These are phyloP conservation scores for Pythium guiyangense DNA, from an alignment of 352 stramenopile species.

Conservation along the genomic window DNA sequence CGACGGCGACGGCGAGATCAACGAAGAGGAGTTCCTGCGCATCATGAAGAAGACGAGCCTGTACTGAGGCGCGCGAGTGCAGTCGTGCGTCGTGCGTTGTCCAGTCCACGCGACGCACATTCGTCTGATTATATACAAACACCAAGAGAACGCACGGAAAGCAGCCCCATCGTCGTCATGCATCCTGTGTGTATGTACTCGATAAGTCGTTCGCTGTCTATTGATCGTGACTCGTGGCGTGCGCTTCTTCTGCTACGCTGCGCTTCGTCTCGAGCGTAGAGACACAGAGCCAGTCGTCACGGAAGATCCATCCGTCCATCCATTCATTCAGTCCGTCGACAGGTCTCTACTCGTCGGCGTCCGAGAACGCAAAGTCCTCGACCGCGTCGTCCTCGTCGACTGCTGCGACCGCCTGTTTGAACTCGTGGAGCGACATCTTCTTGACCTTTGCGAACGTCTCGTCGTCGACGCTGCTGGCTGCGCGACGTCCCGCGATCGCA, in stretches of 20 bases:
- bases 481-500: constrained; percentile 7
- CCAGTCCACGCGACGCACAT: neutral
- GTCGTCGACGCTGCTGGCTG: constrained; percentile 33
- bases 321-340: too few species aligned
- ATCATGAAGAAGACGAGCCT: constrained; percentile 97
- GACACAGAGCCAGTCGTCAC: too few species aligned
- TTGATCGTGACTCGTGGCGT: too few species aligned
- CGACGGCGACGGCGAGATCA: constrained; percentile 96
- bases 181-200: too few species aligned
- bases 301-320: too few species aligned
- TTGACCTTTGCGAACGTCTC: constrained; percentile 72
- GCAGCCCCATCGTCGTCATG: too few species aligned
- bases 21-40: constrained; percentile 93
- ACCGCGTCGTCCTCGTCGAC: constrained; percentile 74
- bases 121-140: too few species aligned
- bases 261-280: too few species aligned
- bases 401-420: constrained; percentile 67
- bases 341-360: constrained; percentile 48
- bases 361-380: constrained; percentile 74
- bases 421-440: constrained; percentile 79
- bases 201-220: too few species aligned
- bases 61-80: constrained; percentile 25
- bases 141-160: too few species aligned
- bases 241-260: too few species aligned
- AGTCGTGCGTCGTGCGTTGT: too few species aligned